Percentiles rank a stretch among this genome's conserved stretches.
Conservation (phyloP, 1,284 basidiomycete species). For the Heterobasidion irregulare region DNA sequence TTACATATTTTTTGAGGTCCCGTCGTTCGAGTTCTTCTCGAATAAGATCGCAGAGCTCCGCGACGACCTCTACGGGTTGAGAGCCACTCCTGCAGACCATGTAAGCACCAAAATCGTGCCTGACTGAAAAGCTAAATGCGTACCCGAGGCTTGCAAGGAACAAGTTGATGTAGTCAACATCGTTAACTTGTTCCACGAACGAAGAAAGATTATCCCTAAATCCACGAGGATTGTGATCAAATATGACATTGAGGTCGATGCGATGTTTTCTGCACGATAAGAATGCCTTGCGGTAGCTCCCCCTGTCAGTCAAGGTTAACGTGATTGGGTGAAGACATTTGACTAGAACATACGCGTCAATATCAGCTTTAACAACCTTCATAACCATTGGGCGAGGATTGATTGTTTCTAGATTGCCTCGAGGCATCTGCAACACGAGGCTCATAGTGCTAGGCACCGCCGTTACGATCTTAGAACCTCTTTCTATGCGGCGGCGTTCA, state of each 20-base stretch:
- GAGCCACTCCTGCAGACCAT: conserved; percentile 41
- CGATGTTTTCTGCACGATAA: conserved; percentile 89
- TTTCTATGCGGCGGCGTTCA: conserved; percentile 72
- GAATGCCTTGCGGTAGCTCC: conserved; percentile 80
- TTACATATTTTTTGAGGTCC: conserved; percentile 78
- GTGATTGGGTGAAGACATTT: not conserved
- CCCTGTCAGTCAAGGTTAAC: conserved; percentile 25
- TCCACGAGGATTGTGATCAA: conserved; percentile 66
- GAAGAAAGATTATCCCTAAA: conserved; percentile 59
- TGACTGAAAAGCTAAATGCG: conserved; percentile 17
- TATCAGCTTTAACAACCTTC: conserved; percentile 68
- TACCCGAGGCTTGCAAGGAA: conserved; percentile 85
- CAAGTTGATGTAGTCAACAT: conserved; percentile 90
- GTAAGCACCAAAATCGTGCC: not conserved
- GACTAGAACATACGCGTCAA: conserved; percentile 50
- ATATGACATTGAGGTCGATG: conserved; percentile 84
- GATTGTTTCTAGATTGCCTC: conserved; percentile 95
- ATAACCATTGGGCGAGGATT: conserved; percentile 90
- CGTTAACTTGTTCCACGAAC: conserved; percentile 82
- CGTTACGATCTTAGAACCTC: conserved; percentile 81
- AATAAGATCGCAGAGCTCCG: conserved; percentile 74
- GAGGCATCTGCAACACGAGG: conserved; percentile 93
- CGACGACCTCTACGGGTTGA: conserved; percentile 49
- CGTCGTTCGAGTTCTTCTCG: conserved; percentile 64
- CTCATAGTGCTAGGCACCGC: conserved; percentile 84